These are phyloP conservation scores for Cryphonectria carpinicola DNA, from an alignment of 2,329 filamentous ascomycete genomes.

Conservation along the genomic window DNA sequence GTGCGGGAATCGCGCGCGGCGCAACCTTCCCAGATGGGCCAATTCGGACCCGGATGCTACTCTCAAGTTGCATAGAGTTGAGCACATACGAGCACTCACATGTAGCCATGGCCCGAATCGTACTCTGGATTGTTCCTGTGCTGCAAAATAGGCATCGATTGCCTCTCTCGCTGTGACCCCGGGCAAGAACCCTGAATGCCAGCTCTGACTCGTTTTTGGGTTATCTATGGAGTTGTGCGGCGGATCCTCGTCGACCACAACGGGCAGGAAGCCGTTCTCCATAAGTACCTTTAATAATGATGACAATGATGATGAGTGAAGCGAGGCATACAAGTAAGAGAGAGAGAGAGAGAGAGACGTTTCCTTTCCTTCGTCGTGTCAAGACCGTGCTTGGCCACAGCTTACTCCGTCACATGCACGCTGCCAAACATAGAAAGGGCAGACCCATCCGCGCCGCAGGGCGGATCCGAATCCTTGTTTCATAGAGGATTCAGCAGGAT, in stretches of 20 bases:
- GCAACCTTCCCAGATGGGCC: slow-evolving; percentile 3
- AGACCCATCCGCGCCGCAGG: slow-evolving; percentile 10
- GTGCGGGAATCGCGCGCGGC: neutral
- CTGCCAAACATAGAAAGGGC: slow-evolving; percentile 13
- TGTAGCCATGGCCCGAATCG: neutral
- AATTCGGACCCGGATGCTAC: neutral
- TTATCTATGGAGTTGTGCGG: neutral
- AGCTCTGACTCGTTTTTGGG: neutral
- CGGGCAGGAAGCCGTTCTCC: neutral
- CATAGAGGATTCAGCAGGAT: slow-evolving; percentile 1
- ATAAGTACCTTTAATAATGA: neutral
- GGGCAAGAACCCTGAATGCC: neutral
- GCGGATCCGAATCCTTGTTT: slow-evolving; percentile 4
- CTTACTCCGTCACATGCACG: slow-evolving; percentile 3
- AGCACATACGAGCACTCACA: neutral
- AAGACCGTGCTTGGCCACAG: neutral
- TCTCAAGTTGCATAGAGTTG: neutral
- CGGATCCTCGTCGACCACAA: neutral
- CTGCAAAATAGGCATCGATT: neutral
- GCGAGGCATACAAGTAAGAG: neutral
- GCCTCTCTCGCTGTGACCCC: neutral
- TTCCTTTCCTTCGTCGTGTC: neutral
- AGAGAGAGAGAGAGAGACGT: neutral
- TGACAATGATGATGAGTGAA: neutral
- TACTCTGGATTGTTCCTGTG: neutral